Base-by-base conservation (phyloP, 192 early-diverging fungal species). In the Mortierella antarctica region DNA sequence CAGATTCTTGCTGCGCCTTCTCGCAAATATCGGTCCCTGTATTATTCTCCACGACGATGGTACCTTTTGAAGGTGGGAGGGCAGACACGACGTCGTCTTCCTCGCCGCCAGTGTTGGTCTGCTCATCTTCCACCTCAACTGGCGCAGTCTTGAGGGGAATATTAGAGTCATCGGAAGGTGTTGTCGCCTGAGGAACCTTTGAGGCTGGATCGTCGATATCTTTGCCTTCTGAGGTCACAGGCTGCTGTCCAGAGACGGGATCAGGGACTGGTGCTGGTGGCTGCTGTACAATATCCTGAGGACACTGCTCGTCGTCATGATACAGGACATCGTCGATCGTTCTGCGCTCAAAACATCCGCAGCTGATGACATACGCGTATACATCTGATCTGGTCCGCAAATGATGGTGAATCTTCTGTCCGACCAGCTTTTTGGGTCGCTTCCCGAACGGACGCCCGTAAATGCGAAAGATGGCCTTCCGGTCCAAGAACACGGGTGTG, bases 361-460 rank as follows among this genome's bases (percentile, higher is more conserved):
- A 67, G 7, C 61, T 18, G 9, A 50, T 18, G n/a, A 80, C 46
- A 39, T 68, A 58, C n/a, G 39, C 55, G 47, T 80, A 80, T 39
- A 71, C 12, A 13, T 54, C 65, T 0, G 62, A 73, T 41, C 15
- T 67, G 15, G 57, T 62, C 42, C 72, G 67, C 48, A 80, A 53
- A 10, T 58, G 58, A 51, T 80, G 70, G 21, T 71, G 70, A 7
- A 80, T 72, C 31, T 55, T 66, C 47, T 71, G 65, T 6, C 77
- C 77, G 15, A 80, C 44, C 7, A 80, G 44, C 14, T 59, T 67
- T 54, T 44, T 45, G 5, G 77, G 77, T 15, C 77, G 23, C 65
- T 80, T 80, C 31, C 77, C 77, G n/a, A 80, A 80, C 1, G 77
- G 77, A 11, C 77, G 49, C 3, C 77, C 77, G 54, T 80, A 80